Evolutionary conservation across 345 rosid species (phyloP).

Genomic region (Linum tenue): DNA sequence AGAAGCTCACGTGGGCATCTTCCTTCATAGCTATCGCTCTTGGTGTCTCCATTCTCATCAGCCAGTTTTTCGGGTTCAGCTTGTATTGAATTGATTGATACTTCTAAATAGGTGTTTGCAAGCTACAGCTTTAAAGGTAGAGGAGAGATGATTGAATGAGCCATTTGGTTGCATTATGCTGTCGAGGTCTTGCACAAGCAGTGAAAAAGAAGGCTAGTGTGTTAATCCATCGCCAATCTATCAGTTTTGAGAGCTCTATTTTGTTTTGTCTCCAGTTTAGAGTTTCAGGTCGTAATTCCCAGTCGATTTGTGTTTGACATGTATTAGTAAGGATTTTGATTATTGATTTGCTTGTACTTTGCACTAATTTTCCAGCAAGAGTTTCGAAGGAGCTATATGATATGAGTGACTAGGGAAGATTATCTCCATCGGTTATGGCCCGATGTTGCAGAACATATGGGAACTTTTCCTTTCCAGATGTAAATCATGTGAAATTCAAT

Average conservation of each 20-base stretch:
- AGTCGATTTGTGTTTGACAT: neutral
- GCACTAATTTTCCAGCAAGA: too few species aligned
- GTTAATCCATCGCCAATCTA: too few species aligned
- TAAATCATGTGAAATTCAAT: too few species aligned
- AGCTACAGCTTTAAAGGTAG: neutral
- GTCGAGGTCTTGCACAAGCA: neutral
- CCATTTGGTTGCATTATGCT: too few species aligned
- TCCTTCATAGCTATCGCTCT: conserved; percentile 78
- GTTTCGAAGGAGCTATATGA: neutral
- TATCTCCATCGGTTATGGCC: neutral
- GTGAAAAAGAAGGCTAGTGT: neutral
- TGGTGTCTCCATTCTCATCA: conserved; percentile 69
- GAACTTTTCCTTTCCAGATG: too few species aligned
- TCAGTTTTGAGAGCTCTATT: neutral
- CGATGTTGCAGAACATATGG: too few species aligned
- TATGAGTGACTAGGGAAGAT: neutral
- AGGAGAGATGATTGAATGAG: neutral
- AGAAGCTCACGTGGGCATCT: conserved; percentile 95
- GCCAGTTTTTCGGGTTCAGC: conserved; percentile 84
- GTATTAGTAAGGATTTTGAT: neutral
- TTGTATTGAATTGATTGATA: conserved; percentile 36
- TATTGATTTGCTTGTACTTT: too few species aligned
- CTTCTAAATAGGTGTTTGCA: too few species aligned
- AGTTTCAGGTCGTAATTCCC: neutral
- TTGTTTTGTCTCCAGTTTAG: neutral